These are phyloP conservation scores for Spathaspora gorwiae DNA, from an alignment of 805 yeast species.

Conservation along the genomic window DNA sequence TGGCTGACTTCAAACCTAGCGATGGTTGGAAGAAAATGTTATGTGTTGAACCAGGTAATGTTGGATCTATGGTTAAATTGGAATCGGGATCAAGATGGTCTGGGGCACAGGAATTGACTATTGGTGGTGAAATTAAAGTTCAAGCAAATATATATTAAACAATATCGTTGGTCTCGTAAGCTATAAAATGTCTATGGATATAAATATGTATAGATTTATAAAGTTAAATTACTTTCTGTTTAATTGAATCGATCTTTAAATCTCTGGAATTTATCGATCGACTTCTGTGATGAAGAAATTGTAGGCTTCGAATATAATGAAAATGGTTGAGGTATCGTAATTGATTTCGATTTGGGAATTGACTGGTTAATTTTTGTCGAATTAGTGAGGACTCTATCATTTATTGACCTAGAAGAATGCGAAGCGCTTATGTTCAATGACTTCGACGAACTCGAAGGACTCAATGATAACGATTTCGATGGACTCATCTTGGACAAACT, in stretches of 20 bases:
- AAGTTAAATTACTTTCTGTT: neutral
- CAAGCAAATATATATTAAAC: conserved; percentile 44
- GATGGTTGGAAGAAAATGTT: conserved; percentile 81
- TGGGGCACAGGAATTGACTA: conserved; percentile 58
- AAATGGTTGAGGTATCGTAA: conserved; percentile 26
- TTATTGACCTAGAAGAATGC: neutral
- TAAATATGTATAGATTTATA: neutral
- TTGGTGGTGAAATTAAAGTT: conserved; percentile 57
- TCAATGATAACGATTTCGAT: conserved; percentile 4
- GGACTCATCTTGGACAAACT: conserved; percentile 5
- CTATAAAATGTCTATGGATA: neutral
- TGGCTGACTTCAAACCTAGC: conserved; percentile 88
- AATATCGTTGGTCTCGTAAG: neutral
- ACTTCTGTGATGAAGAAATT: conserved; percentile 36
- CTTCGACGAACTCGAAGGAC: neutral
- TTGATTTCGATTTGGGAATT: conserved; percentile 4
- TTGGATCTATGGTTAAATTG: conserved; percentile 59
- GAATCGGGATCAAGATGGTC: conserved; percentile 73
- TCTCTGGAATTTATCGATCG: conserved; percentile 30
- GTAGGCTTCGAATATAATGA: conserved; percentile 36
- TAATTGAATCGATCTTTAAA: conserved; percentile 29
- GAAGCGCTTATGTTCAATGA: neutral
- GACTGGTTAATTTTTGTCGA: conserved; percentile 1
- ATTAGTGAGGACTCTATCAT: conserved; percentile 2
- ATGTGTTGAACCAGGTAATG: conserved; percentile 93